These are phyloP conservation scores for Crithidia brevicula DNA, from an alignment of 208 protist species.

Conservation along the genomic window DNA sequence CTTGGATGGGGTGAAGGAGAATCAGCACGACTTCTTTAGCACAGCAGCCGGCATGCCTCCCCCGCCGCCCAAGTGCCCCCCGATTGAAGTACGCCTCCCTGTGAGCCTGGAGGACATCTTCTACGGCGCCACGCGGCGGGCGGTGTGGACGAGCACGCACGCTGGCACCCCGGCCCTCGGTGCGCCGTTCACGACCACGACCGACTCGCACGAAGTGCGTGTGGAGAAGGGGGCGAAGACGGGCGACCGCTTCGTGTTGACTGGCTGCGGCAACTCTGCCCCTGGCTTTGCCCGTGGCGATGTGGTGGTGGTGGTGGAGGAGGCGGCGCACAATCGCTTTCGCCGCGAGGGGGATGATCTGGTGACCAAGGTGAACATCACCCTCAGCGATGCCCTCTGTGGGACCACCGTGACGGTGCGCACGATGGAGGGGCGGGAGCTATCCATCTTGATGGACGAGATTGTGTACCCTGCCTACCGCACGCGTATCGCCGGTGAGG, in stretches of 20 bases:
- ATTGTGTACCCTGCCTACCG: slow-evolving; percentile 87
- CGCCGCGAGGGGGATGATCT: slow-evolving; percentile 87
- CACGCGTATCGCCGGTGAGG: slow-evolving; percentile 72
- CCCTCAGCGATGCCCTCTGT: slow-evolving; percentile 83
- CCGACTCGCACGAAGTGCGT: slow-evolving; percentile 65
- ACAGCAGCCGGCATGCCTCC: slow-evolving; percentile 57
- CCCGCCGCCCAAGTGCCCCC: slow-evolving; percentile 51
- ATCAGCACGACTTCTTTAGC: slow-evolving; percentile 88
- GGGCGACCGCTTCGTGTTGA: slow-evolving; percentile 67
- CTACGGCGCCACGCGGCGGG: slow-evolving; percentile 78
- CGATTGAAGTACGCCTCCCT: slow-evolving; percentile 63
- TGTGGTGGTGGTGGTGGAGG: slow-evolving; percentile 68
- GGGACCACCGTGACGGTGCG: slow-evolving; percentile 81
- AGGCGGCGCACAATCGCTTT: slow-evolving; percentile 75
- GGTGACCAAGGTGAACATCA: slow-evolving; percentile 65
- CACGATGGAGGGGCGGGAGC: slow-evolving; percentile 81
- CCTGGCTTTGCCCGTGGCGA: slow-evolving; percentile 71
- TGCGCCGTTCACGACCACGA: slow-evolving; percentile 31
- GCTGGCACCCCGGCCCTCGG: slow-evolving; percentile 15
- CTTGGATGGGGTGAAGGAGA: slow-evolving; percentile 72
- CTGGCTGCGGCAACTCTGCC: slow-evolving; percentile 64
- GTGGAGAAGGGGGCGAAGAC: slow-evolving; percentile 75
- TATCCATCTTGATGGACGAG: slow-evolving; percentile 84
- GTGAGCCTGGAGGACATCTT: slow-evolving; percentile 87
- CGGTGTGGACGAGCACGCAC: slow-evolving; percentile 56